These are phyloP conservation scores for Leccinum truebloodii DNA, from an alignment of 768 basidiomycete species.

Conservation along the genomic window DNA sequence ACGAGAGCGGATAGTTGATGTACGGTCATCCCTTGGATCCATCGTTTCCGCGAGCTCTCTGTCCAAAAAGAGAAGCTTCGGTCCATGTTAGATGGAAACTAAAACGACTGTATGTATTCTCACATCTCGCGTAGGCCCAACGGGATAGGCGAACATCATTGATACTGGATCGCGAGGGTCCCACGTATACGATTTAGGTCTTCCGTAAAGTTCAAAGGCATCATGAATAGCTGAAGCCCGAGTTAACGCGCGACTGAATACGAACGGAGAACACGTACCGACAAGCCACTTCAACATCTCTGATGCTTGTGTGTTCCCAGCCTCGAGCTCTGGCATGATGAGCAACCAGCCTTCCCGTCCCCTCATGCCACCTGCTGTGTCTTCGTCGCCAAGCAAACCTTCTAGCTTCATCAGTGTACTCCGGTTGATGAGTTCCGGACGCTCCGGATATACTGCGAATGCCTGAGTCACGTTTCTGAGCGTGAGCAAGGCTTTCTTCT, in stretches of 20 bases:
- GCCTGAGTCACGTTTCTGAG: slow-evolving; percentile 75
- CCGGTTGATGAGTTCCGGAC: slow-evolving; percentile 85
- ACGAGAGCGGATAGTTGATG: slow-evolving; percentile 63
- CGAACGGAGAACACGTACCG: slow-evolving; percentile 48
- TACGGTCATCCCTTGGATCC: slow-evolving; percentile 77
- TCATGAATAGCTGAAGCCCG: slow-evolving; percentile 69
- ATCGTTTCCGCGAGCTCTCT: slow-evolving; percentile 78
- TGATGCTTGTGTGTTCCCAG: slow-evolving; percentile 57
- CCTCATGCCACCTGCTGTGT: slow-evolving; percentile 65
- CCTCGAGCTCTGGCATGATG: slow-evolving; percentile 86
- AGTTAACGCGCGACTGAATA: slow-evolving; percentile 9
- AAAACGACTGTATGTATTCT: slow-evolving; percentile 30
- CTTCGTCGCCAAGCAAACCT: slow-evolving; percentile 77
- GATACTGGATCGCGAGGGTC: slow-evolving; percentile 80
- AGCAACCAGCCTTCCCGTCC: slow-evolving; percentile 82
- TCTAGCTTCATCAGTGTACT: slow-evolving; percentile 94
- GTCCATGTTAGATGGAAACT: slow-evolving; percentile 16
- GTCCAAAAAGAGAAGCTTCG: slow-evolving; percentile 82
- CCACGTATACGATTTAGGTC: slow-evolving; percentile 86
- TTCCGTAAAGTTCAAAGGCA: slow-evolving; percentile 85
- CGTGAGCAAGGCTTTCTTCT: slow-evolving; percentile 69
- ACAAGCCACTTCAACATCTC: slow-evolving; percentile 94
- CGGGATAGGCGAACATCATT: slow-evolving; percentile 94
- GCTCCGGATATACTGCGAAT: slow-evolving; percentile 94
- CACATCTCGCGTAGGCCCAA: slow-evolving; percentile 82